A percentile compares a stretch with the other conserved stretches of the same genome.
Conservation (phyloP, 1,284 basidiomycete genomes). For the Pisolithus thermaeus region DNA sequence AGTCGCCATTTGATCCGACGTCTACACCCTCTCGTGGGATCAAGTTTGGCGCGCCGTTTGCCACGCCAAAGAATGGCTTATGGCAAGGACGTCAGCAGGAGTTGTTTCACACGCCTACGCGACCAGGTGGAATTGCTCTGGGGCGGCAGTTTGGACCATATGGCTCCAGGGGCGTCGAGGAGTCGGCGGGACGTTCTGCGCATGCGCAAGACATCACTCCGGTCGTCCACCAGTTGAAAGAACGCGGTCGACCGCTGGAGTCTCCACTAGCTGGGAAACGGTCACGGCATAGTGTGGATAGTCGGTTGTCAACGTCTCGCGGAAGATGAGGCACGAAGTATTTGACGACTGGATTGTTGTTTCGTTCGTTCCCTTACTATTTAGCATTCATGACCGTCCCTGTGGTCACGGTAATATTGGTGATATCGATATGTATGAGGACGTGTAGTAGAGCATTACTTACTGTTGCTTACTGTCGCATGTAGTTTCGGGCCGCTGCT, state of each 20-base stretch:
- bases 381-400: neutral
- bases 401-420: neutral
- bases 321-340: neutral
- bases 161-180: conserved; percentile 16
- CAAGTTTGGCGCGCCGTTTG: conserved; percentile 47
- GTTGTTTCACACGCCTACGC: conserved; percentile 46
- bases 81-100: conserved; percentile 38
- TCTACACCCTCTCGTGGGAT: conserved; percentile 70
- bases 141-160: conserved; percentile 7
- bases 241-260: conserved; percentile 20
- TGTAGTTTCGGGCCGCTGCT: too few relatives aligned
- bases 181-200: conserved; percentile 3
- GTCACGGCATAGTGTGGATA: conserved; percentile 15
- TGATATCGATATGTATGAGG: neutral
- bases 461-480: too few relatives aligned
- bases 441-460: neutral
- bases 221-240: conserved; percentile 15
- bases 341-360: neutral
- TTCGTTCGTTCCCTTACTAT: neutral
- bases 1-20: conserved; percentile 61
- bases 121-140: conserved; percentile 13
- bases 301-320: conserved; percentile 8
- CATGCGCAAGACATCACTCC: conserved; percentile 20
- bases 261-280: conserved; percentile 25
- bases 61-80: conserved; percentile 50